These are phyloP conservation scores for Aurifilum marmelostoma DNA, from an alignment of 2,329 filamentous ascomycete species.

Conservation along the genomic window DNA sequence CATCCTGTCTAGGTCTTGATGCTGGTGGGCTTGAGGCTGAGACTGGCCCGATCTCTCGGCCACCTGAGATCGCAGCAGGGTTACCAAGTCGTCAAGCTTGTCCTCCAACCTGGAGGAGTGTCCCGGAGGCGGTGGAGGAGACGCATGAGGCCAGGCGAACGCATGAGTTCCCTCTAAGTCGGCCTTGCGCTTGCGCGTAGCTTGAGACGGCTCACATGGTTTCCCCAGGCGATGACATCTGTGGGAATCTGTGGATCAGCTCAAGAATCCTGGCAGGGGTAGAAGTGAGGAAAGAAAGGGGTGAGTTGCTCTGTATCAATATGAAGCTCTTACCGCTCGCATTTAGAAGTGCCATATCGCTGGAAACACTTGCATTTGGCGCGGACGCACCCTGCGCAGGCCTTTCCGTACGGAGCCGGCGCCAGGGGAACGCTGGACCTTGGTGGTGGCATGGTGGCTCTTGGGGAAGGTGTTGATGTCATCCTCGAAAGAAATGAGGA, in stretches of 20 bases:
- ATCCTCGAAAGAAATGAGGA: not conserved
- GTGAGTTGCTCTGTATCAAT: no score
- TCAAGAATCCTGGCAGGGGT: not conserved
- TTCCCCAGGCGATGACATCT: slow-evolving; percentile 35
- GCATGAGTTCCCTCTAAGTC: slow-evolving; percentile 11
- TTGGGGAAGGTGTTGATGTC: not conserved
- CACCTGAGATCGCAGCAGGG: slow-evolving; percentile 13
- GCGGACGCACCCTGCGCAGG: slow-evolving; percentile 33
- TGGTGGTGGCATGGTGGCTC: not conserved
- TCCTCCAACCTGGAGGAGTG: slow-evolving; percentile 11
- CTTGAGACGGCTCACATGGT: slow-evolving; percentile 30
- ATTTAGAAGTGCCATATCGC: slow-evolving; percentile 28
- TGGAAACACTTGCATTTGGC: slow-evolving; percentile 37
- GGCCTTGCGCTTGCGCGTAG: slow-evolving; percentile 32
- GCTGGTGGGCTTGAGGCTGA: not conserved
- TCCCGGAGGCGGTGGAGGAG: not conserved
- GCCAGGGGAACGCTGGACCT: not conserved
- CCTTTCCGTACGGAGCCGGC: slow-evolving; percentile 33
- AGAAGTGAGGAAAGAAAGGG: no score
- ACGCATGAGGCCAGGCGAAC: not conserved
- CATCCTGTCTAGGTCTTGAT: not conserved
- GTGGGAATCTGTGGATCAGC: not conserved
- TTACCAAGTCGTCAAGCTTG: slow-evolving; percentile 13
- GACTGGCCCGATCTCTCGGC: not conserved
- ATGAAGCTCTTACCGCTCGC: slow-evolving; percentile 28